phyloP scores from a whole-genome alignment of 192 early-diverging fungal species.

The Linnemannia hyalina region DNA sequence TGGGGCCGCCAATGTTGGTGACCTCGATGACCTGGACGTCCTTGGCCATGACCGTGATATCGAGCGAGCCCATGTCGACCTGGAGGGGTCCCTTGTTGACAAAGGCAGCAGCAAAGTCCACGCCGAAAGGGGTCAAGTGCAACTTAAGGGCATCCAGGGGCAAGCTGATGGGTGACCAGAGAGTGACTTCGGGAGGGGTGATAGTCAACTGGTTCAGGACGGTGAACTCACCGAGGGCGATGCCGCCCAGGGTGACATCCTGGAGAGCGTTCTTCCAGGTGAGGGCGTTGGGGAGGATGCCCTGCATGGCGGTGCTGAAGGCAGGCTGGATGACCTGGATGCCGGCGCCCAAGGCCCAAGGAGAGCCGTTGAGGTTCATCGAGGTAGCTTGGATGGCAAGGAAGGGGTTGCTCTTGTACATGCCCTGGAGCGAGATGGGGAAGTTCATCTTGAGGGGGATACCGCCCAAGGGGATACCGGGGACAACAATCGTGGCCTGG shows the following conservation, averaged over 20 bases:
- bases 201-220: constrained; percentile 23
- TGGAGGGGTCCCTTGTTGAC: constrained; percentile 38
- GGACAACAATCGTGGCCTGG: constrained; percentile 25
- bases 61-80: constrained; percentile 37
- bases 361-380: constrained; percentile 26
- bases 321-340: constrained; percentile 20
- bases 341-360: constrained; percentile 34
- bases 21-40: constrained; percentile 20
- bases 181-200: constrained; percentile 28
- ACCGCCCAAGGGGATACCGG: constrained; percentile 24
- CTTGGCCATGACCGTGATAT: constrained; percentile 23
- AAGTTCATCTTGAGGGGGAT: constrained; percentile 50
- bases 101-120: constrained; percentile 31
- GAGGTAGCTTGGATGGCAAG: constrained; percentile 35
- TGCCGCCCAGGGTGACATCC: constrained; percentile 33
- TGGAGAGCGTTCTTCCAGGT: constrained; percentile 40
- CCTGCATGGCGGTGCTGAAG: constrained; percentile 22
- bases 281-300: constrained; percentile 30
- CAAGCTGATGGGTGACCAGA: constrained; percentile 40
- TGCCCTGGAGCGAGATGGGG: constrained; percentile 27
- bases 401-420: constrained; percentile 23
- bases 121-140: constrained; percentile 32
- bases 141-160: constrained; percentile 30
- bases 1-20: constrained; percentile 29
- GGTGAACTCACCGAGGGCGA: constrained; percentile 31